phyloP scores from a whole-genome alignment of 2,329 filamentous ascomycete genomes.

The Trichoderma koningii region DNA sequence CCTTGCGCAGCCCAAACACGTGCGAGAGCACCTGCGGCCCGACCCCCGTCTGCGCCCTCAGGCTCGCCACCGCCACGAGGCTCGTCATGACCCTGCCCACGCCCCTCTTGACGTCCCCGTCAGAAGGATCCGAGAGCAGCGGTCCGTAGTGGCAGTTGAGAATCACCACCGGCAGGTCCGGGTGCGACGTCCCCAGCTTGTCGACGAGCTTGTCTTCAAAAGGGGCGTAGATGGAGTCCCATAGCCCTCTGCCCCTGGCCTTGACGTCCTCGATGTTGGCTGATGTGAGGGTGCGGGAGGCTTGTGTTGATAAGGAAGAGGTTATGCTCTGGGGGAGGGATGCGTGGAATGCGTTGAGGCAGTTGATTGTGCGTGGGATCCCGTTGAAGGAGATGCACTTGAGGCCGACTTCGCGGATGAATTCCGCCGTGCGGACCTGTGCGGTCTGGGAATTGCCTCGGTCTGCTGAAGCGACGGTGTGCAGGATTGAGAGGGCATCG shows the following conservation, averaged over 20 bases:
- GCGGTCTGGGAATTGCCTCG: slow-evolving; percentile 25
- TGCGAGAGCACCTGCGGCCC: slow-evolving; percentile 81
- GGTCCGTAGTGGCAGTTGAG: slow-evolving; percentile 73
- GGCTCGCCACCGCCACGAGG: slow-evolving; percentile 71
- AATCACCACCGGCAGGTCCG: slow-evolving; percentile 80
- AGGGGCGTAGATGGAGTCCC: slow-evolving; percentile 76
- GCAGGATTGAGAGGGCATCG: slow-evolving; percentile 67
- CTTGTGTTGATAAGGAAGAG: slow-evolving; percentile 54
- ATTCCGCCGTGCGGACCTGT: slow-evolving; percentile 59
- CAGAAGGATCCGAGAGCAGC: slow-evolving; percentile 67
- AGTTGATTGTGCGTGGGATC: slow-evolving; percentile 83
- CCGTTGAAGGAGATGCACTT: slow-evolving; percentile 82
- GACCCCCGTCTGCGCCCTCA: slow-evolving; percentile 78
- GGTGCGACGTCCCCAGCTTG: slow-evolving; percentile 74
- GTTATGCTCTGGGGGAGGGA: slow-evolving; percentile 60
- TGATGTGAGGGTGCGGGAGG: slow-evolving; percentile 56
- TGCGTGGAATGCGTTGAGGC: slow-evolving; percentile 69
- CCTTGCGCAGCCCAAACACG: slow-evolving; percentile 78
- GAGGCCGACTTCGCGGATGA: slow-evolving; percentile 73
- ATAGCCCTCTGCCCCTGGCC: slow-evolving; percentile 64
- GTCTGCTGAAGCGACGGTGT: slow-evolving; percentile 49
- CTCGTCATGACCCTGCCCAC: slow-evolving; percentile 73
- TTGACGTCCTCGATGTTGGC: slow-evolving; percentile 58
- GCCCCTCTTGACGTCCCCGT: slow-evolving; percentile 44
- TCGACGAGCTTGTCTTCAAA: slow-evolving; percentile 70